Base-by-base conservation (phyloP, 345 rosid genomes). In the Linum lewisii region DNA sequence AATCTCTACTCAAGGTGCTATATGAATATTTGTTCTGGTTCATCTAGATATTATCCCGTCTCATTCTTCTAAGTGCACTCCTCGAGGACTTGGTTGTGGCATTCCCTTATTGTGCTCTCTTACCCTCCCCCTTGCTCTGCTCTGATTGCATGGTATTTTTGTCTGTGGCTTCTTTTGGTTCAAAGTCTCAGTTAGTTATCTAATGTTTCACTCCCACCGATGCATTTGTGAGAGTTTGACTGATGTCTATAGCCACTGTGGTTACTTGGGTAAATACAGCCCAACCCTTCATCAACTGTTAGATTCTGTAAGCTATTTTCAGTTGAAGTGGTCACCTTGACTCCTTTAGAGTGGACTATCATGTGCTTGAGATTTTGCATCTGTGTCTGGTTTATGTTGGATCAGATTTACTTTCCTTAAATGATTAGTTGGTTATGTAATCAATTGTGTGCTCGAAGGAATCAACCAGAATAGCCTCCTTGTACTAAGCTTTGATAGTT, bases 1-100 rank as follows among this genome's bases (percentile, higher is more conserved):
- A 67, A 72, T 51, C 67, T 61, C 21, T 75, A 69, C 59, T 76
- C 76, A 72, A 82, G 97, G 97, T 93, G 69, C 76, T 76, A 42
- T 42, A 21, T 77, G 65, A 56, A 65, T 34, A 60, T 59, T 24
- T 58, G 62, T 69, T 53, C 58, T 65, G 18, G 67, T 63, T 66
- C 58, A 15, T 55, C 18, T 38, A 21, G 50, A 62, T 65, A 57
- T 11, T 54, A 21, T 25, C 37, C 21, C 24, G 18, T 57, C 19
- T 49, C 51, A 4, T 66, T 10, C 21, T 59, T 54, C 63, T 55
- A 11, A 56, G 51, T 6, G n/a, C 45, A 50, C 32, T 14, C 45
- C 34, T 34, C 55, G 25, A 19, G 14, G 47, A 42, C 13, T 6
- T 42, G 15, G 15, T 4, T 45, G 8, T 5, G 0, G 25, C 18